Evolutionary conservation across 768 basidiomycete genomes (phyloP), one percentile per base, ranked within the genome.

Genomic region (Boletus subcaerulescens): DNA sequence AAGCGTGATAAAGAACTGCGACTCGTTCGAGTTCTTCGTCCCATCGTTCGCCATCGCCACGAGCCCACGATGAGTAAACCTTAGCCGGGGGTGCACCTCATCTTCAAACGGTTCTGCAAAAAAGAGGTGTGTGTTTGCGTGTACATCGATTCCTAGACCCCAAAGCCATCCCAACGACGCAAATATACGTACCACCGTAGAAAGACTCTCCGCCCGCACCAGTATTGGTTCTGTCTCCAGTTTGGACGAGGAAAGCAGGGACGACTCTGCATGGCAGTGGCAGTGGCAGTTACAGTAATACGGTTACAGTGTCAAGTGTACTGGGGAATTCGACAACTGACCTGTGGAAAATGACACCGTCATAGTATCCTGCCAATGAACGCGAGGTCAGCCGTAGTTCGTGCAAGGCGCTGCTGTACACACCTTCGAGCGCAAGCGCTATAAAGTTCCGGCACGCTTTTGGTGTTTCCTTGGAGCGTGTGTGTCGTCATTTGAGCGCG

Each of bases 11-110:
- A 98, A 88, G 73, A 93, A 98, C 69, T 98, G 96, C 0, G 93
- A 96, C 50, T 91, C 89, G 60, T 99, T 99, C 4, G 91, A 85
- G 65, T 95, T 81, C 70, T 89, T 91, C 29, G 79, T 78, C 11
- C 93, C 93, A 53, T 81, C 86, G 64, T 97, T 97, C 5, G 97
- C 97, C 91, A 97, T 95, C 1, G 80, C 97, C 2, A 99, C 86
- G 3, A 98, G 71, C 1, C 97, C 97, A 50, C 97, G 88, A 65
- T 98, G 89, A 1, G 84, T 74, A 70, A 90, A 98, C 38, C 91
- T 86, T 56, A 99, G 76, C 36, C 97, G 83, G 4, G 94, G 93
- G 63, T 96, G 93, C 18, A 93, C 85, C 72, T 98, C 95, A 73
- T 97, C 93, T 67, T 93, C 89, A 60, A 97, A 97, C 3, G 87